Percentiles rank a stretch among this genome's conserved stretches.
Evolutionary conservation across 2,329 filamentous ascomycete genomes (phyloP).

Genomic region (Cordyceps fumosorosea): DNA sequence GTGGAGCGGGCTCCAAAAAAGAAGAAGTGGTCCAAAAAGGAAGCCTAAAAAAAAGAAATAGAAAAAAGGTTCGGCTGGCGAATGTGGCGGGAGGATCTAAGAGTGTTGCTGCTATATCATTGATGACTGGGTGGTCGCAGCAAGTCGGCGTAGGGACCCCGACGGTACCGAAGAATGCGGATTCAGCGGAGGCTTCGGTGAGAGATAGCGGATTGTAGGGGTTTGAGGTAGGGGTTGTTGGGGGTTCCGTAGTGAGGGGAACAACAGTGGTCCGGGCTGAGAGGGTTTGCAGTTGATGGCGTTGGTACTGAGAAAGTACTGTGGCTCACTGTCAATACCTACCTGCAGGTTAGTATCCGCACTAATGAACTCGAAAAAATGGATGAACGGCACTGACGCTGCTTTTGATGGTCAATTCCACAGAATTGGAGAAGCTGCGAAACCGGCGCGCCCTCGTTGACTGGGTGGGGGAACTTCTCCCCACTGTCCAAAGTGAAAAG

Average conservation of each 20-base stretch:
- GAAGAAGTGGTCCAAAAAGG: background rate
- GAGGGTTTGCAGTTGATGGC: background rate
- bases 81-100: too few species aligned
- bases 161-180: background rate
- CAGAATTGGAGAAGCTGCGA: slow-evolving; percentile 5
- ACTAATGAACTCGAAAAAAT: too few species aligned
- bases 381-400: background rate
- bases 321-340: background rate
- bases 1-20: background rate
- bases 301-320: background rate
- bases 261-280: background rate
- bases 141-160: background rate
- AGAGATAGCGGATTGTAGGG: background rate
- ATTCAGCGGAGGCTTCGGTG: background rate
- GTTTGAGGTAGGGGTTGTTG: too few species aligned
- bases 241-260: background rate
- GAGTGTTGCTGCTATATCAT: too few species aligned
- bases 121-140: background rate
- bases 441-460: background rate
- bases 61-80: background rate
- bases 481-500: background rate
- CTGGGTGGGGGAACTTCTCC: background rate
- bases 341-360: too few species aligned
- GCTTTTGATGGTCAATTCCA: background rate
- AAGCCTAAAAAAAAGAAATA: background rate